Evolutionary conservation across 2,329 filamentous ascomycete genomes (phyloP), one percentile per base, ranked within the genome.

Genomic region (Cladobotryum mycophilum): DNA sequence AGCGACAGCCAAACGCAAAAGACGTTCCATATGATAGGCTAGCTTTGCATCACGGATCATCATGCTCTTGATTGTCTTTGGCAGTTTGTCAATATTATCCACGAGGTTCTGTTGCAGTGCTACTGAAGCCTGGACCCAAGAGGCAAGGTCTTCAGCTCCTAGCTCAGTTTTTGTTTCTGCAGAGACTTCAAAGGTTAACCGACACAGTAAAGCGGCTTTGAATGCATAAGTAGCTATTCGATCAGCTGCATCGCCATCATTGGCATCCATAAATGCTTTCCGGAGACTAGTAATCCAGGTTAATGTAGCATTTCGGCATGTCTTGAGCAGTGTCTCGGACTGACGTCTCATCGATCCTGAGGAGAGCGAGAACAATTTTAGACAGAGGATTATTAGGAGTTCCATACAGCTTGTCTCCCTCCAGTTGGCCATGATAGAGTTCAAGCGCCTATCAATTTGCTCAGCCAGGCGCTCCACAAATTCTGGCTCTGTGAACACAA

Each of bases 371-470:
- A 58, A 71, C 1, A 63, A 57, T 2, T 78, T 72, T 1, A 81
- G 59, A 0, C 69, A 58, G 0, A 86, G 56, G 0, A 71, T 77
- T 5, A 85, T 70, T 2, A 85, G 48, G 0, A 76, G 70, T 4
- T 80, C 75, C 80, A 87, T 85, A 13, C 73, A 71, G 47, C 78
- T 63, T 0, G 66, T 68, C 53, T 87, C 83, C 0, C 81, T 71
- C 77, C 81, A 85, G 41, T 81, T 86, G 0, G 67, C 62, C 0
- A 62, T 59, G 7, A 87, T 75, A 0, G 62, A 58, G 0, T 67
- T 58, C 0, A 86, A 51, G 1, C 68, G 63, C 1, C 47, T 49
- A 44, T 67, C 56, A 0, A 87, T 59, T 35, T 80, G 73, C 0
- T 74, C 62, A 0, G 75, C 41, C 0, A 87, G 61, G 5, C 64